A percentile compares a stretch with the other conserved stretches of the same genome.
Evolutionary conservation across 2,329 filamentous ascomycete species (phyloP).

Genomic region (Tolypocladium amazonense): DNA sequence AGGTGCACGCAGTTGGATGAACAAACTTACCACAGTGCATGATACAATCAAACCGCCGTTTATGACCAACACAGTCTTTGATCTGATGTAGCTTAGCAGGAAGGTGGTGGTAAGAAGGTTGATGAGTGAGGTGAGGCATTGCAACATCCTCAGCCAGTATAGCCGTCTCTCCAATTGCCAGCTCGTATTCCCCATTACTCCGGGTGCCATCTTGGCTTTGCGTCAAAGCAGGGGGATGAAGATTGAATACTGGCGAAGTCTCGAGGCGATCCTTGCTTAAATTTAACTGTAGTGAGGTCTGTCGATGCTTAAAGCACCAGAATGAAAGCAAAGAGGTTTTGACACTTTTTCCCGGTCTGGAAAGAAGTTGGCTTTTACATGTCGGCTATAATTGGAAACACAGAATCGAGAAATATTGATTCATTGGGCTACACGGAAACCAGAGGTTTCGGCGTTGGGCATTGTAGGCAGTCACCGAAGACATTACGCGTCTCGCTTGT

Average conservation of each 20-base stretch:
- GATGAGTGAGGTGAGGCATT: neutral
- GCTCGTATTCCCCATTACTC: neutral
- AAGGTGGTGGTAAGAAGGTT: neutral
- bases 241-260: neutral
- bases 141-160: neutral
- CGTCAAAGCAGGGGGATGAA: neutral
- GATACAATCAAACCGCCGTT: neutral
- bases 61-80: neutral
- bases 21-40: neutral
- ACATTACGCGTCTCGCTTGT: neutral
- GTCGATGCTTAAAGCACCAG: neutral
- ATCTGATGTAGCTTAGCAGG: neutral
- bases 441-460: neutral
- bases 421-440: neutral
- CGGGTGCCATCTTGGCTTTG: neutral
- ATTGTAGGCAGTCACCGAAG: neutral
- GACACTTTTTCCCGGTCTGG: neutral
- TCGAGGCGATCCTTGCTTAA: neutral
- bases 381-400: neutral
- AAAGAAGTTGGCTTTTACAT: neutral
- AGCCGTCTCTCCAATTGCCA: neutral
- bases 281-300: neutral
- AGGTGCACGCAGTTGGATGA: neutral
- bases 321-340: neutral
- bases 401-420: neutral